Conservation (phyloP, 2,329 filamentous ascomycete genomes). For the Alternaria sp. region DNA sequence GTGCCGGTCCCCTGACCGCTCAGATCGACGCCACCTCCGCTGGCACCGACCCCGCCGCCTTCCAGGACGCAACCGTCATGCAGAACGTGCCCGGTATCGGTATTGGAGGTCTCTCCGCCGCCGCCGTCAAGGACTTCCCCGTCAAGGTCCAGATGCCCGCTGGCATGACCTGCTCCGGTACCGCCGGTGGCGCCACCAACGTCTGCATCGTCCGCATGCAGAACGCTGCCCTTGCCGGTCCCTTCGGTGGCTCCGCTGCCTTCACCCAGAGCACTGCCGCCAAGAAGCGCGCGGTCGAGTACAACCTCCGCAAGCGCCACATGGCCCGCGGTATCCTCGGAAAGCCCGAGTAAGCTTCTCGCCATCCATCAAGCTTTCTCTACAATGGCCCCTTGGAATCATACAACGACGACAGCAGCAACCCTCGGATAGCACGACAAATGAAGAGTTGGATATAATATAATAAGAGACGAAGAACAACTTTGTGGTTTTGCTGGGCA, state of each 20-base stretch:
- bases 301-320: constrained; percentile 51
- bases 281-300: constrained; percentile 68
- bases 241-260: constrained; percentile 70
- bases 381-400: neutral
- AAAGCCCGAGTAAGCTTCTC: constrained; percentile 28
- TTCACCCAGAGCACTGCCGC: constrained; percentile 67
- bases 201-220: constrained; percentile 71
- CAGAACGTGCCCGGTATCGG: constrained; percentile 66
- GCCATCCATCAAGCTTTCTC: neutral
- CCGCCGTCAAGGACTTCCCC: constrained; percentile 68
- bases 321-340: constrained; percentile 45
- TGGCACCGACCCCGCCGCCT: constrained; percentile 65
- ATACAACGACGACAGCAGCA: neutral
- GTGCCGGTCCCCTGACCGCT: constrained; percentile 68
- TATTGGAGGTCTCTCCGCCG: constrained; percentile 64
- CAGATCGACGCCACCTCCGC: constrained; percentile 68
- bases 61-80: constrained; percentile 64
- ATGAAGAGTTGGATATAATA: neutral
- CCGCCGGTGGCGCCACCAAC: constrained; percentile 63
- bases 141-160: constrained; percentile 69
- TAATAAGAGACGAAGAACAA: constrained; percentile 1
- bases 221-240: constrained; percentile 67
- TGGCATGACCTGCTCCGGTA: constrained; percentile 70
- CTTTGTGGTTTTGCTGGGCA: constrained; percentile 2
- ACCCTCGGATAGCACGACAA: neutral